Percentiles rank a stretch among this genome's conserved stretches.
These are phyloP conservation scores for Mariannaea sp. DNA, from an alignment of 2,329 filamentous ascomycete species.

Conservation along the genomic window DNA sequence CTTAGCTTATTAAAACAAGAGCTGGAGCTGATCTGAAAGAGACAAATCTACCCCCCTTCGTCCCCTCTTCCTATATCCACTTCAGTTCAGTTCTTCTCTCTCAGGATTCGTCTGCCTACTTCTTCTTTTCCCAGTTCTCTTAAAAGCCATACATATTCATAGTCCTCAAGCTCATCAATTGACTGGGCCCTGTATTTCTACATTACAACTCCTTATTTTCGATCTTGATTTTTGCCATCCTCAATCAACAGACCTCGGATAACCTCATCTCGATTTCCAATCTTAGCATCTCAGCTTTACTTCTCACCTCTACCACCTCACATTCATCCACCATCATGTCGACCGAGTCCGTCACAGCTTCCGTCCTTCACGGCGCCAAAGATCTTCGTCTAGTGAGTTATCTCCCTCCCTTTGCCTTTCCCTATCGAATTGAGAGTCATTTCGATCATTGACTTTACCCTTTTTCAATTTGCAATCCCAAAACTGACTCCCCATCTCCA, in stretches of 20 bases:
- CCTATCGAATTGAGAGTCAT: neutral
- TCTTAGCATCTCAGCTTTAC: no score
- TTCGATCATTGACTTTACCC: neutral
- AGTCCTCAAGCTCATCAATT: slow-evolving; percentile 9
- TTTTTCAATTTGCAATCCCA: neutral
- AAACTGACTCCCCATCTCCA: slow-evolving; percentile 36
- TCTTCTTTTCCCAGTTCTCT: neutral
- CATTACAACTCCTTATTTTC: no score
- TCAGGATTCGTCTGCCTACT: slow-evolving; percentile 8
- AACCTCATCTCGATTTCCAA: slow-evolving; percentile 1
- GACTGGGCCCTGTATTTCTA: neutral
- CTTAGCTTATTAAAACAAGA: no score
- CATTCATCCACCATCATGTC: slow-evolving; percentile 30
- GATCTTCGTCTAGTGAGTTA: slow-evolving; percentile 57
- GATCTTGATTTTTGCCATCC: no score
- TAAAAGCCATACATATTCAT: neutral
- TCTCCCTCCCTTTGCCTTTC: neutral
- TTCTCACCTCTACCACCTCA: neutral
- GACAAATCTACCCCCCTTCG: neutral
- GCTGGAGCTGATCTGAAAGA: neutral
- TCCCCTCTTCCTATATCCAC: neutral
- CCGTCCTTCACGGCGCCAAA: slow-evolving; percentile 58
- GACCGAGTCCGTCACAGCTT: slow-evolving; percentile 49
- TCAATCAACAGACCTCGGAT: neutral
- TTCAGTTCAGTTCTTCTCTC: neutral